Conservation (phyloP, 371 early-diverging fungal genomes). For the Mucor mucedo region DNA sequence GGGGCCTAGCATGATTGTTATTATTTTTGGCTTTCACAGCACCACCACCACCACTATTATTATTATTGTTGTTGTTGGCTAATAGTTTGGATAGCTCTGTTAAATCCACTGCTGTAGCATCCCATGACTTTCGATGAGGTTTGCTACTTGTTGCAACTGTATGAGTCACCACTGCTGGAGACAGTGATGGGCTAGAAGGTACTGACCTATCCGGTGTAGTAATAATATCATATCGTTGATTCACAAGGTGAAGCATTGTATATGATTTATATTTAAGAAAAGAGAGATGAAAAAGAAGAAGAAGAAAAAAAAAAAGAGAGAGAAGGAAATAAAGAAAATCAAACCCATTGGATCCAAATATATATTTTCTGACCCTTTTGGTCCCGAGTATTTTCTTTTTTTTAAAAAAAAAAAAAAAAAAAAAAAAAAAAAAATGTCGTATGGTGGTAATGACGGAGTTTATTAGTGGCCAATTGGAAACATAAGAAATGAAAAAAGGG, state of each 20-base stretch:
- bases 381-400: constrained; percentile 7
- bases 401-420: constrained; percentile 20
- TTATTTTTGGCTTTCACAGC: neutral
- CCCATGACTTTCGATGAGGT: constrained; percentile 31
- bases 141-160: constrained; percentile 44
- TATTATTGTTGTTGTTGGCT: constrained; percentile 14
- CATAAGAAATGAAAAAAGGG: neutral
- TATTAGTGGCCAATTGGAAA: constrained; percentile 10
- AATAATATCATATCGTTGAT: constrained; percentile 48
- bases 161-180: constrained; percentile 51
- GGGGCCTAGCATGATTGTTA: constrained; percentile 27
- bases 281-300: constrained; percentile 5
- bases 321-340: constrained; percentile 5
- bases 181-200: constrained; percentile 50
- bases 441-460: constrained; percentile 7
- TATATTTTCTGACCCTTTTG: neutral
- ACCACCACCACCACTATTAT: no score
- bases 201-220: constrained; percentile 46
- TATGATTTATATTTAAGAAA: constrained; percentile 7
- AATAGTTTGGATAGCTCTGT: constrained; percentile 42
- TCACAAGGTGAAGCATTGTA: constrained; percentile 42
- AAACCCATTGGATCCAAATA: constrained; percentile 17
- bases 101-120: constrained; percentile 38
- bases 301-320: constrained; percentile 1
- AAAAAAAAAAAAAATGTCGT: constrained; percentile 7